Percentiles rank a stretch among this genome's conserved stretches.
These are phyloP conservation scores for Penicillium sp. DNA, from an alignment of 2,329 filamentous ascomycete species.

Conservation along the genomic window DNA sequence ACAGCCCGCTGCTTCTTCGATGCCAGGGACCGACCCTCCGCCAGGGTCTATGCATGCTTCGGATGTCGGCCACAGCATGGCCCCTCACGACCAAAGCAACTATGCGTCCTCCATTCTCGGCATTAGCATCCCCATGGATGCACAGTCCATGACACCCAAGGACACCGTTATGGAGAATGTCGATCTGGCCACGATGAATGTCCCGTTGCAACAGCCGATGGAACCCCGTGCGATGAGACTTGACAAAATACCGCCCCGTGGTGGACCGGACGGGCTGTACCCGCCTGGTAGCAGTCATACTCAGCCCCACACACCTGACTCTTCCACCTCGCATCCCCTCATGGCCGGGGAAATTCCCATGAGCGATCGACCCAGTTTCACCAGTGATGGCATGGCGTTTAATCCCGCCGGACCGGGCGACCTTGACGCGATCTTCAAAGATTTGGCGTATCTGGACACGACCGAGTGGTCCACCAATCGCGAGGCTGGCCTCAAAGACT, in stretches of 20 bases:
- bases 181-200: conserved; percentile 27
- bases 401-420: conserved; percentile 23
- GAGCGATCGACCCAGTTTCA: conserved; percentile 16
- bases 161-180: conserved; percentile 31
- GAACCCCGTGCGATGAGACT: conserved; percentile 11
- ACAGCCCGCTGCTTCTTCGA: background rate
- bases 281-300: conserved; percentile 16
- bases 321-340: conserved; percentile 28
- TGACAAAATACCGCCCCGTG: conserved; percentile 25
- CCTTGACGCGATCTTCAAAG: conserved; percentile 47
- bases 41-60: conserved; percentile 12
- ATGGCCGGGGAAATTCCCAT: conserved; percentile 12
- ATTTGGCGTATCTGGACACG: conserved; percentile 46
- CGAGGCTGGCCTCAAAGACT: conserved; percentile 43
- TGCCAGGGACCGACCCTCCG: conserved; percentile 5
- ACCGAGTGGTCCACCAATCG: conserved; percentile 45
- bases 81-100: conserved; percentile 18
- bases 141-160: conserved; percentile 33
- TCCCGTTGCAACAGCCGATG: conserved; percentile 17
- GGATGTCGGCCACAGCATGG: conserved; percentile 7
- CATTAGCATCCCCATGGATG: conserved; percentile 34
- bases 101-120: conserved; percentile 32
- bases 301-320: conserved; percentile 36
- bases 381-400: conserved; percentile 9
- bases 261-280: conserved; percentile 21